Evolutionary conservation across 2,329 filamentous ascomycete genomes (phyloP).

Genomic region (Sclerotinia sclerotiorum): DNA sequence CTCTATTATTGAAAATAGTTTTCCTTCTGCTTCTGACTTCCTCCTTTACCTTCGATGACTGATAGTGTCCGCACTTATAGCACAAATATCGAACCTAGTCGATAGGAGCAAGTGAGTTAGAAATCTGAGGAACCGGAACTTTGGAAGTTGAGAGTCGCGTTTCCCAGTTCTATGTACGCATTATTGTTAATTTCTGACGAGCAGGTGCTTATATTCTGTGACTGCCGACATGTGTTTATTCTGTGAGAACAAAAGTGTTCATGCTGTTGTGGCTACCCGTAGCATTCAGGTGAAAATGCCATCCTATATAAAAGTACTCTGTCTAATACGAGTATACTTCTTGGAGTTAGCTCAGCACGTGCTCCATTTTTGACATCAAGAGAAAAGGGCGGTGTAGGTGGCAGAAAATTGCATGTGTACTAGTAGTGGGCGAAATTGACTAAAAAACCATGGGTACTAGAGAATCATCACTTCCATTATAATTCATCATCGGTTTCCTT

Average conservation of each 20-base stretch:
- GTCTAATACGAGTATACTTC: too few relatives aligned
- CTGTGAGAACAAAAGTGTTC: too few relatives aligned
- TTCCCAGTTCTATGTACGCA: too few relatives aligned
- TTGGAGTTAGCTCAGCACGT: too few relatives aligned
- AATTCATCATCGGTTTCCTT: slow-evolving; percentile 5
- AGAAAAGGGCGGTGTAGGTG: neutral
- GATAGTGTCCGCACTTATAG: neutral
- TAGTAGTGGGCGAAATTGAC: neutral
- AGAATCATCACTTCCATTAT: slow-evolving; percentile 11
- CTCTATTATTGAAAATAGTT: slow-evolving; percentile 27
- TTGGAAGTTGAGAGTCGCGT: neutral
- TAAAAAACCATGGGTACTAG: neutral
- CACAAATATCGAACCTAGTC: neutral
- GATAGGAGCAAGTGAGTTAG: neutral
- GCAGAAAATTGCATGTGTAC: slow-evolving; percentile 6
- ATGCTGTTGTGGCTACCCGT: too few relatives aligned
- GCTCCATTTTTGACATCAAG: neutral
- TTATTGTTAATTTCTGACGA: too few relatives aligned
- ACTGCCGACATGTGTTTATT: too few relatives aligned
- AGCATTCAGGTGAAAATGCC: too few relatives aligned
- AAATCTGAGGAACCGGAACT: neutral
- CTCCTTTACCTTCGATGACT: neutral
- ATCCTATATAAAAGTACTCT: too few relatives aligned
- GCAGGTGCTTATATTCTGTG: too few relatives aligned
- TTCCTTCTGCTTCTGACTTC: slow-evolving; percentile 1